Evolutionary conservation across 2,329 filamentous ascomycete species (phyloP).

Genomic region (Diaporthe capsici): DNA sequence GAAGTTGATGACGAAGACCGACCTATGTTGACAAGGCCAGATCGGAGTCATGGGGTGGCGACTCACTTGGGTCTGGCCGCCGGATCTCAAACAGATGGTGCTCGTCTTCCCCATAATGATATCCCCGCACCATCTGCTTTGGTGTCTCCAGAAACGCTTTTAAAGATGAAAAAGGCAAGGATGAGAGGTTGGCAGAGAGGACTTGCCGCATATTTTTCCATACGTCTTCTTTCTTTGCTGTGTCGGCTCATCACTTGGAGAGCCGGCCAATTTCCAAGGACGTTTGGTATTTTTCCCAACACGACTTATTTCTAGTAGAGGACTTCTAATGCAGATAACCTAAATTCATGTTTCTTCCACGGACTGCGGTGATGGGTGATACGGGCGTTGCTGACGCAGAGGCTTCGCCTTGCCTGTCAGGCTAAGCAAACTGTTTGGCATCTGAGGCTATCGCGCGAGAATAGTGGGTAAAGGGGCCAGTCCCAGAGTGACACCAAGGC

Average conservation of each 20-base stretch:
- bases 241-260: slow-evolving; percentile 36
- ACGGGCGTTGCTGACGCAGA: background rate
- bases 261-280: slow-evolving; percentile 41
- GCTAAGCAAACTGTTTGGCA: background rate
- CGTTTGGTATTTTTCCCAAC: slow-evolving; percentile 56
- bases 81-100: slow-evolving; percentile 34
- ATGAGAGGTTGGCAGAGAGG: slow-evolving; percentile 36
- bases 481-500: background rate
- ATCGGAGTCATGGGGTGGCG: slow-evolving; percentile 34
- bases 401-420: background rate
- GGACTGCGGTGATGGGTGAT: background rate
- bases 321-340: slow-evolving; percentile 75
- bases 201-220: slow-evolving; percentile 42
- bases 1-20: slow-evolving; percentile 36
- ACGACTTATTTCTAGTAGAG: slow-evolving; percentile 64
- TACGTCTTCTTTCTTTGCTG: slow-evolving; percentile 48
- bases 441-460: background rate
- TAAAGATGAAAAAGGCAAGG: slow-evolving; percentile 39
- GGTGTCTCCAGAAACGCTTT: slow-evolving; percentile 44
- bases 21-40: slow-evolving; percentile 31
- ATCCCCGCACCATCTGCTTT: slow-evolving; percentile 40
- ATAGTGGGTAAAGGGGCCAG: background rate
- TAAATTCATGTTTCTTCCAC: slow-evolving; percentile 54
- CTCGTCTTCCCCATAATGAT: slow-evolving; percentile 42
- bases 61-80: slow-evolving; percentile 31